phyloP scores from a whole-genome alignment of 2,329 filamentous ascomycete species.

The Claviceps arundinis region DNA sequence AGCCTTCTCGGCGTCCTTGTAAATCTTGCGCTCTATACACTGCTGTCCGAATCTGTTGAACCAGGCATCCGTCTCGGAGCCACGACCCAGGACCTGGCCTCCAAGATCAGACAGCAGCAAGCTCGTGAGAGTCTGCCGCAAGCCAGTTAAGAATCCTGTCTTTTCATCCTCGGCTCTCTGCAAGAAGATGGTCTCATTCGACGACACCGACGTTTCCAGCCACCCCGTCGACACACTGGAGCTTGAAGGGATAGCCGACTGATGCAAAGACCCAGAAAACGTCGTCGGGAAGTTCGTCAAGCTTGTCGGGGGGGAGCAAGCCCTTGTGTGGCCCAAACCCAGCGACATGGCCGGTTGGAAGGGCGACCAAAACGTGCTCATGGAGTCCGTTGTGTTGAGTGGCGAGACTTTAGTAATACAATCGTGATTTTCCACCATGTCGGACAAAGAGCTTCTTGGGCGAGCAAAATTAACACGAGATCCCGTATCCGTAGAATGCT shows the following conservation, averaged over 20 bases:
- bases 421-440: conserved; percentile 57
- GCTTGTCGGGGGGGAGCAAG: conserved; percentile 50
- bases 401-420: conserved; percentile 58
- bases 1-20: too few species aligned
- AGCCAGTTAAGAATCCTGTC: conserved; percentile 59
- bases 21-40: conserved; percentile 43
- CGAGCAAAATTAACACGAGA: conserved; percentile 48
- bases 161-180: conserved; percentile 55
- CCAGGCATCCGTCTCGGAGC: conserved; percentile 88
- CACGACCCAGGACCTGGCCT: conserved; percentile 70
- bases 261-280: conserved; percentile 29
- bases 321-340: conserved; percentile 43
- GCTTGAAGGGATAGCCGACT: conserved; percentile 29
- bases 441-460: conserved; percentile 44
- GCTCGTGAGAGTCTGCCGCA: conserved; percentile 70
- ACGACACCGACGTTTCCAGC: conserved; percentile 52
- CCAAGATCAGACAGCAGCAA: conserved; percentile 82
- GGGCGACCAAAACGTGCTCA: conserved; percentile 79
- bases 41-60: conserved; percentile 57
- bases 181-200: conserved; percentile 52
- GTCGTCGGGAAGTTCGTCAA: conserved; percentile 42
- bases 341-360: conserved; percentile 59
- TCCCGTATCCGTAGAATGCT: conserved; percentile 53
- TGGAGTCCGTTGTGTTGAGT: conserved; percentile 53
- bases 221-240: conserved; percentile 38